phyloP scores from a whole-genome alignment of 2,329 filamentous ascomycete genomes.

The Aspergillus udagawae region DNA sequence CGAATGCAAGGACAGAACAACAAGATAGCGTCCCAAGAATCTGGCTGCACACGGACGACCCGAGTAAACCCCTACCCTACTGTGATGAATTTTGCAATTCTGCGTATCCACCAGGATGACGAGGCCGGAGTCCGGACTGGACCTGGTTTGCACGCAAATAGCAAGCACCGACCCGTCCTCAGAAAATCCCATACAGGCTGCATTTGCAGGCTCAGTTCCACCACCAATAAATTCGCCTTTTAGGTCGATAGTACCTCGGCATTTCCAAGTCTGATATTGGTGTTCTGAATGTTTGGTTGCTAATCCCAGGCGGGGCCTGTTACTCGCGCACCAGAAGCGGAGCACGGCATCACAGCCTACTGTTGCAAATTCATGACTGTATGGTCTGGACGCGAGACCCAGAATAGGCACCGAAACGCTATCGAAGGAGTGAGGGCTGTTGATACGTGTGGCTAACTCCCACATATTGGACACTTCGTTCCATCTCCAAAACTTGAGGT shows the following conservation, averaged over 20 bases:
- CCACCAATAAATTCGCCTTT: constrained; percentile 32
- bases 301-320: constrained; percentile 64
- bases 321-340: constrained; percentile 75
- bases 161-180: constrained; percentile 82
- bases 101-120: constrained; percentile 74
- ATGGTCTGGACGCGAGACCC: constrained; percentile 68
- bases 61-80: constrained; percentile 64
- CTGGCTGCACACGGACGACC: constrained; percentile 64
- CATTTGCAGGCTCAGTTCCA: constrained; percentile 36
- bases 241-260: constrained; percentile 53
- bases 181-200: constrained; percentile 71
- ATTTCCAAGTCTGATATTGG: constrained; percentile 70
- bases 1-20: constrained; percentile 70
- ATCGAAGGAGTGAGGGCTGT: constrained; percentile 69
- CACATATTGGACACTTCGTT: constrained; percentile 55
- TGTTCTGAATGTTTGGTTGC: constrained; percentile 46
- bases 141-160: constrained; percentile 42
- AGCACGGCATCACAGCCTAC: constrained; percentile 76
- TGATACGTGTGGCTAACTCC: constrained; percentile 76
- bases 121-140: constrained; percentile 53
- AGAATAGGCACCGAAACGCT: constrained; percentile 58
- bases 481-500: constrained; percentile 87
- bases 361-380: constrained; percentile 70
- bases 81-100: constrained; percentile 62
- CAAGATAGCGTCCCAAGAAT: constrained; percentile 68